Conservation (phyloP, 2,329 filamentous ascomycete genomes). For the Colletotrichum sp. region DNA sequence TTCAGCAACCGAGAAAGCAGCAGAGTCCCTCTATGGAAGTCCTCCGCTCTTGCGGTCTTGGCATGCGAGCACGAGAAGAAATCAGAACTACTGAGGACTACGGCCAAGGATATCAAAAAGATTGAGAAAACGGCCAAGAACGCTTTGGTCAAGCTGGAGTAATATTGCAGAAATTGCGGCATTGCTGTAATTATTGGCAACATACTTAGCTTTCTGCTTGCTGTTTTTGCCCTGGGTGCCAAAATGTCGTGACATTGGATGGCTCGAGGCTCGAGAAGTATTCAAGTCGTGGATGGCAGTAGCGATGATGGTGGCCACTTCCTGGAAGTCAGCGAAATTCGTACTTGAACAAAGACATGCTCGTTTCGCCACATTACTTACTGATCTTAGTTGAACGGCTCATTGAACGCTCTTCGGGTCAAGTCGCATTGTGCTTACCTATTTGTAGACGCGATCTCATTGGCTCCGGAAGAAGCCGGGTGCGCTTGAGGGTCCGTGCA, state of each 20-base stretch:
- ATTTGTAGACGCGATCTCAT: neutral
- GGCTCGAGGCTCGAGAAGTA: neutral
- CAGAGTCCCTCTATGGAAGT: neutral
- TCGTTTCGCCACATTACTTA: neutral
- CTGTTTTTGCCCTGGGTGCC: neutral
- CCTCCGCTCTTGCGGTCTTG: neutral
- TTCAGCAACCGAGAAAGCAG: neutral
- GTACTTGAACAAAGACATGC: neutral
- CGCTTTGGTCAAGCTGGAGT: neutral
- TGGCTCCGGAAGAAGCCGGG: neutral
- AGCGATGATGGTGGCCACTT: accelerated
- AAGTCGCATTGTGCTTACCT: neutral
- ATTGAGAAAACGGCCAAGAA: accelerated
- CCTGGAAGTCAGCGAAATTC: neutral
- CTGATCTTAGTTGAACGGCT: neutral
- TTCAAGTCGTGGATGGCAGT: neutral
- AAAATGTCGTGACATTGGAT: neutral
- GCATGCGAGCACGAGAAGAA: neutral
- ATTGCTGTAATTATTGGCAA: too few relatives aligned
- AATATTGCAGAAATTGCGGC: neutral
- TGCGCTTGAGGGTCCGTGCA: neutral
- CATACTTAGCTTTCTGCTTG: too few relatives aligned
- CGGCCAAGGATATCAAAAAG: neutral
- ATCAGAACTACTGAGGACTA: accelerated
- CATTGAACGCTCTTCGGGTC: neutral